phyloP scores from a whole-genome alignment of 2,329 filamentous ascomycete genomes.

The Ophiostoma novo-ulmi region DNA sequence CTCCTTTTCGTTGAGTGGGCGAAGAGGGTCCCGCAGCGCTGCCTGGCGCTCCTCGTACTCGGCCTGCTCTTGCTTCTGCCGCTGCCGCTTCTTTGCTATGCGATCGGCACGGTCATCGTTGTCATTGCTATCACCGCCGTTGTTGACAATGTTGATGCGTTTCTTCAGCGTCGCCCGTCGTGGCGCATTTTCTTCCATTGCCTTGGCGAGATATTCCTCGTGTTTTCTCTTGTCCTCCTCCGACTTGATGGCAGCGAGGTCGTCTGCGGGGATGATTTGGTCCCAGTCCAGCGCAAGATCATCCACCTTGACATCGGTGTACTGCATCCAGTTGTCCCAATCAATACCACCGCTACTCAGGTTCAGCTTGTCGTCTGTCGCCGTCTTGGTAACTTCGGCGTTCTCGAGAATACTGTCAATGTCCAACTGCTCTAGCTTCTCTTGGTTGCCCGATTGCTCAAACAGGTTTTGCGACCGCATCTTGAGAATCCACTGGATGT shows the following conservation, averaged over 20 bases:
- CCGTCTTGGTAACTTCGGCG: slow-evolving; percentile 93
- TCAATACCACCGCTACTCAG: slow-evolving; percentile 81
- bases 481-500: slow-evolving; percentile 94
- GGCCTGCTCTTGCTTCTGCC: slow-evolving; percentile 63
- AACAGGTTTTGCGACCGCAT: slow-evolving; percentile 99
- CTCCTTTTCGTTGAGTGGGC: slow-evolving; percentile 89
- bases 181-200: slow-evolving; percentile 80
- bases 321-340: slow-evolving; percentile 94
- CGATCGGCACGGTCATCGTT: slow-evolving; percentile 58
- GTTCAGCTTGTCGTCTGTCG: slow-evolving; percentile 84
- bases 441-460: slow-evolving; percentile 92
- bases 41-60: slow-evolving; percentile 70
- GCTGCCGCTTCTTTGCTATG: slow-evolving; percentile 60
- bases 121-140: slow-evolving; percentile 32
- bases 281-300: slow-evolving; percentile 81
- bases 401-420: slow-evolving; percentile 97
- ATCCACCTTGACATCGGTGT: slow-evolving; percentile 95
- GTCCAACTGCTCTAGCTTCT: slow-evolving; percentile 92
- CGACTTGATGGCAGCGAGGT: slow-evolving; percentile 81
- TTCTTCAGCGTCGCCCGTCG: slow-evolving; percentile 64
- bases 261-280: slow-evolving; percentile 92
- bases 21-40: slow-evolving; percentile 73
- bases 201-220: slow-evolving; percentile 73
- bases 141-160: slow-evolving; percentile 37
- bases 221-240: slow-evolving; percentile 82